These are phyloP conservation scores for Salisapilia sapeloensis DNA, from an alignment of 352 stramenopile genomes.

Conservation along the genomic window DNA sequence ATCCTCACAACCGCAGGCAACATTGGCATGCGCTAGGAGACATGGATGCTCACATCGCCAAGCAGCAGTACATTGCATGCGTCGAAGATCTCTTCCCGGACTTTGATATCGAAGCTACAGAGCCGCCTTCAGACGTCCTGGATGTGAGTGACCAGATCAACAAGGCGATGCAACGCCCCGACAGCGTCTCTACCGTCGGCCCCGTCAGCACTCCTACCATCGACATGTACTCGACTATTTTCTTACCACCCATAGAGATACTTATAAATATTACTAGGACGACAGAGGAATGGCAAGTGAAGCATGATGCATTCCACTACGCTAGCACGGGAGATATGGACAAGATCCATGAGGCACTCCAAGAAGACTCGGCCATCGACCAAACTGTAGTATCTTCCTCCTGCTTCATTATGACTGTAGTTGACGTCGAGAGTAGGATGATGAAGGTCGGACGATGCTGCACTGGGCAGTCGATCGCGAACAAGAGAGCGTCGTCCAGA, in stretches of 20 bases:
- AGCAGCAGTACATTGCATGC: conserved; percentile 48
- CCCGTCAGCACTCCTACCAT: conserved; percentile 46
- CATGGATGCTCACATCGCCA: conserved; percentile 29
- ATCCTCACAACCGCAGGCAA: conserved; percentile 14
- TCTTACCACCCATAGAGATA: background rate
- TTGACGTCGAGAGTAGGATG: conserved; percentile 20
- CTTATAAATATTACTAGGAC: conserved; percentile 11
- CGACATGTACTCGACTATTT: conserved; percentile 26
- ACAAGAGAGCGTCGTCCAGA: conserved; percentile 24
- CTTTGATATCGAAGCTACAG: conserved; percentile 23
- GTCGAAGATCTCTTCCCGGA: conserved; percentile 54
- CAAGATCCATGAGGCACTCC: conserved; percentile 25
- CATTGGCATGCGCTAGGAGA: conserved; percentile 44
- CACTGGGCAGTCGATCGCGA: conserved; percentile 65
- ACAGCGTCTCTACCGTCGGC: conserved; percentile 26
- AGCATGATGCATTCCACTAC: conserved; percentile 54
- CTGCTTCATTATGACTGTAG: no score
- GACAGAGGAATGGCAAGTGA: conserved; percentile 62
- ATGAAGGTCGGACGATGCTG: conserved; percentile 63
- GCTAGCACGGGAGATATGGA: conserved; percentile 40
- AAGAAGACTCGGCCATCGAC: conserved; percentile 21
- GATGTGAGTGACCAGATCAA: conserved; percentile 1
- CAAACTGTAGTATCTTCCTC: no score
- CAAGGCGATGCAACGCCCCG: conserved; percentile 1
- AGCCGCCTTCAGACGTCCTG: background rate